Conservation (phyloP, 345 rosid species). For the Eucalyptus regnans region DNA sequence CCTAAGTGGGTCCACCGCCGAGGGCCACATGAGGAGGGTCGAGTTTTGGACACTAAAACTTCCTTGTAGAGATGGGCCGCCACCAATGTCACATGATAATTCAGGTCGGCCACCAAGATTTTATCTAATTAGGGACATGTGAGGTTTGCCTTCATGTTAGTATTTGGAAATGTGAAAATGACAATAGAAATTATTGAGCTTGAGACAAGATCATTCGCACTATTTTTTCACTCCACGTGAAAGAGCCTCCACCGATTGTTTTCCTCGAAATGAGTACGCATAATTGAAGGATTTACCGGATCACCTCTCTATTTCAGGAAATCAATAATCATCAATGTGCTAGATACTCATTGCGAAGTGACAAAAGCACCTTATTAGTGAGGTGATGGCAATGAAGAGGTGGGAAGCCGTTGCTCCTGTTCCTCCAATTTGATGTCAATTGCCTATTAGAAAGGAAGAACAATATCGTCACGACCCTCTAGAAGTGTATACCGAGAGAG, state of each 20-base stretch:
- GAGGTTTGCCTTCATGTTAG: neutral
- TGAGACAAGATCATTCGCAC: neutral
- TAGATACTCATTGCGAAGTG: neutral
- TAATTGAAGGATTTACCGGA: neutral
- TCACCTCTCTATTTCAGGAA: neutral
- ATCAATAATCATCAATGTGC: neutral
- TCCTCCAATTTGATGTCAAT: neutral
- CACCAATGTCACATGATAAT: neutral
- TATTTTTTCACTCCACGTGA: neutral
- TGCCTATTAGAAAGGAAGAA: neutral
- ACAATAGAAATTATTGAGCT: neutral
- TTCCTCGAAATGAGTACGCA: neutral
- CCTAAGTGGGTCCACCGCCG: rapidly evolving
- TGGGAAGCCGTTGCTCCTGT: neutral
- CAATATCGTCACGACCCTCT: neutral
- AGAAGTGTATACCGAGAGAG: neutral
- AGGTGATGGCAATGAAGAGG: neutral
- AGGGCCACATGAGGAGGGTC: neutral
- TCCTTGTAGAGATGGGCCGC: neutral
- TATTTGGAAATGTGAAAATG: neutral
- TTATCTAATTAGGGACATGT: neutral
- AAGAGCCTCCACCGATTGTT: neutral
- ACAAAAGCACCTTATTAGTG: neutral
- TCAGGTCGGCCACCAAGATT: neutral
- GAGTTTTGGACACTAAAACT: neutral